Evolutionary conservation across 2,329 filamentous ascomycete species (phyloP).

Genomic region (Sporothrix brunneoviolacea): DNA sequence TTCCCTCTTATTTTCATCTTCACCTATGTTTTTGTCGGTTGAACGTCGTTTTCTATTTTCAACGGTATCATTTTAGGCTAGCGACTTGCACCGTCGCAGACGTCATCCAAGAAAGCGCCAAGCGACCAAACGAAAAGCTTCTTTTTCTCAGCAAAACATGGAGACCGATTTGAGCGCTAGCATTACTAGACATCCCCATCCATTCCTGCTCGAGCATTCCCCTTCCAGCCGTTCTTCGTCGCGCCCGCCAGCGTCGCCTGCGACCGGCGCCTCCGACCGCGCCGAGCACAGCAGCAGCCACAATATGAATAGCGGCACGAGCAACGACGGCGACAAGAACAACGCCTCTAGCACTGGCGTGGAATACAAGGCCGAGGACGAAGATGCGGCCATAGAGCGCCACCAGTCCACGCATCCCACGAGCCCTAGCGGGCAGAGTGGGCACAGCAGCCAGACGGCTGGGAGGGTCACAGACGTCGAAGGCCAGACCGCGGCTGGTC

Average conservation of each 20-base stretch:
- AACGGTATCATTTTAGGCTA: background rate
- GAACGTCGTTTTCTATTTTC: background rate
- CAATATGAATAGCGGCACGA: constrained; percentile 22
- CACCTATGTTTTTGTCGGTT: too few relatives aligned
- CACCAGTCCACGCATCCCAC: constrained; percentile 26
- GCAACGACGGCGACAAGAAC: constrained; percentile 21
- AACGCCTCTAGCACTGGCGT: constrained; percentile 41
- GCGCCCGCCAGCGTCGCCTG: constrained; percentile 20
- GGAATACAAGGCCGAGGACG: constrained; percentile 31
- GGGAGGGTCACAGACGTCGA: constrained; percentile 38
- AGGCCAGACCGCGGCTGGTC: constrained; percentile 34
- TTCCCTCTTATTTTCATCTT: background rate
- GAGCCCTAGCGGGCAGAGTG: constrained; percentile 5
- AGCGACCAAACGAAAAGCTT: background rate
- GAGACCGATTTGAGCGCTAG: constrained; percentile 27
- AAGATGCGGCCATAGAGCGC: constrained; percentile 35
- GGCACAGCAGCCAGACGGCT: background rate
- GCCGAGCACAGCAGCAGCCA: constrained; percentile 21
- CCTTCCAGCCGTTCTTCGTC: constrained; percentile 23
- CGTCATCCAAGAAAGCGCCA: background rate
- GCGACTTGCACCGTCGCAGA: background rate
- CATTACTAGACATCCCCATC: constrained; percentile 30
- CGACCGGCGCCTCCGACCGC: constrained; percentile 9
- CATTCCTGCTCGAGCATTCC: constrained; percentile 33
- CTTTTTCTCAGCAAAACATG: constrained; percentile 18